These are phyloP conservation scores for Cladosporium sphaerospermum DNA, from an alignment of 2,329 filamentous ascomycete genomes.

Conservation along the genomic window DNA sequence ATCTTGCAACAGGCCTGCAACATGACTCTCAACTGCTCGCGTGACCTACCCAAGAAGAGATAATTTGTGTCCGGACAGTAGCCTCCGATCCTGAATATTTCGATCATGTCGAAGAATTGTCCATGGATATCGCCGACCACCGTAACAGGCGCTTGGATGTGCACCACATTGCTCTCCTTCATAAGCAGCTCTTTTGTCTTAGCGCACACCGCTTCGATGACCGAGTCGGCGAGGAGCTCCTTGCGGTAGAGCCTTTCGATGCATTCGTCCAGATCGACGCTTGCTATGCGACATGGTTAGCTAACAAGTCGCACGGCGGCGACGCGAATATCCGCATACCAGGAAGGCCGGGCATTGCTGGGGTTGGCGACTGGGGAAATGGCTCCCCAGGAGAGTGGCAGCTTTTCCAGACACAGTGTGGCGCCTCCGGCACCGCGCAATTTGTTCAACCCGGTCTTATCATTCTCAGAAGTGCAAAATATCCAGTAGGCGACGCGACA, in stretches of 20 bases:
- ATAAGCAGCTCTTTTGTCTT: conserved; percentile 98
- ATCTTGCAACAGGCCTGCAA: not conserved
- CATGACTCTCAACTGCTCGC: conserved; percentile 10
- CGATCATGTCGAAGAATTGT: conserved; percentile 97
- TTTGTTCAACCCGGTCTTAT: conserved; percentile 9
- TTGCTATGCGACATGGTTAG: conserved; percentile 50
- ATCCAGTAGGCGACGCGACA: not conserved
- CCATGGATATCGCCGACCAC: conserved; percentile 98
- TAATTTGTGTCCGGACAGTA: conserved; percentile 98
- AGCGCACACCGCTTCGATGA: conserved; percentile 98
- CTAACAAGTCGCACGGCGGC: not conserved
- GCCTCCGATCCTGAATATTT: conserved; percentile 97
- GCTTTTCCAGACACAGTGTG: conserved; percentile 14
- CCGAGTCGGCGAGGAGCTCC: conserved; percentile 91
- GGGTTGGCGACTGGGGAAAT: conserved; percentile 7
- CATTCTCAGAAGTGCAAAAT: not conserved
- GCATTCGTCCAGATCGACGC: conserved; percentile 97
- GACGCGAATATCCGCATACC: conserved; percentile 31
- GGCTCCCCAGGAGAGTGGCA: conserved; percentile 9
- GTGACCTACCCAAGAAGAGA: conserved; percentile 73
- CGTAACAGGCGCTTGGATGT: conserved; percentile 90
- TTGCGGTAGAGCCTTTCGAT: conserved; percentile 95
- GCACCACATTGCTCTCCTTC: conserved; percentile 99
- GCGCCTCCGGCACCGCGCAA: conserved; percentile 8
- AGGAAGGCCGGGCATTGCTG: conserved; percentile 45